Evolutionary conservation across 2,329 filamentous ascomycete genomes (phyloP), one percentile per base, ranked within the genome.

Genomic region (Calonectria naviculata): DNA sequence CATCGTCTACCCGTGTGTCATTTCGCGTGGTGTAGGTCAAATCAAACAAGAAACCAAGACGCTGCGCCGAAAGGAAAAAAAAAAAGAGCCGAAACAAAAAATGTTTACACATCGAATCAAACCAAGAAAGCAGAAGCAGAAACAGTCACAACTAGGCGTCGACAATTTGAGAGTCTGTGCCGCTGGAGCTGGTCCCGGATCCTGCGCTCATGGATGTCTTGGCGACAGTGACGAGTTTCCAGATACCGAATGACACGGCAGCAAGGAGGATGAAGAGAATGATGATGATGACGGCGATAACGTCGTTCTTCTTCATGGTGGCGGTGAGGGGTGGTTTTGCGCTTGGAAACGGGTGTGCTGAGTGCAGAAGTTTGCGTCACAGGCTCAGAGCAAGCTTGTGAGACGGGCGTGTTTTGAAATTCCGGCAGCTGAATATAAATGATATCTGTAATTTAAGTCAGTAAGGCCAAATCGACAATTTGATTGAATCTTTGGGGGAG

Each of bases 281-380:
- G 81, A 93, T 92, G 82, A 93, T 89, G 80, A 93, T 92, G 81
- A 93, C 86, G 76, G 91, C 91, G 81, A 93, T 92, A 78, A 89
- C 89, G 82, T 92, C 88, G 88, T 93, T 93, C 84, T 88, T 84
- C 81, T 92, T 89, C 87, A 89, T 91, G 75, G 75, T 85, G 80
- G 81, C 80, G 79, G 81, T 74, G 73, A 69, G 60, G 44, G 65
- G 54, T 15, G 17, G 24, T 17, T 24, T 24, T 19, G n/a, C 24
- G 15, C 9, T 44, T 5, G 52, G 42, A 41, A 67, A 65, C 34
- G 28, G 36, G 26, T 56, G 65, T 41, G 61, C 58, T 54, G 52
- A 62, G 31, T 47, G 54, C 66, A 19, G 29, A 21, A 21, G 19
- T 28, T 31, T 44, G 56, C 10, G 34, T 65, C 42, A 41, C 31